Evolutionary conservation across 2,329 filamentous ascomycete species (phyloP), one percentile per base, ranked within the genome.

Genomic region (Colletotrichum sp.): DNA sequence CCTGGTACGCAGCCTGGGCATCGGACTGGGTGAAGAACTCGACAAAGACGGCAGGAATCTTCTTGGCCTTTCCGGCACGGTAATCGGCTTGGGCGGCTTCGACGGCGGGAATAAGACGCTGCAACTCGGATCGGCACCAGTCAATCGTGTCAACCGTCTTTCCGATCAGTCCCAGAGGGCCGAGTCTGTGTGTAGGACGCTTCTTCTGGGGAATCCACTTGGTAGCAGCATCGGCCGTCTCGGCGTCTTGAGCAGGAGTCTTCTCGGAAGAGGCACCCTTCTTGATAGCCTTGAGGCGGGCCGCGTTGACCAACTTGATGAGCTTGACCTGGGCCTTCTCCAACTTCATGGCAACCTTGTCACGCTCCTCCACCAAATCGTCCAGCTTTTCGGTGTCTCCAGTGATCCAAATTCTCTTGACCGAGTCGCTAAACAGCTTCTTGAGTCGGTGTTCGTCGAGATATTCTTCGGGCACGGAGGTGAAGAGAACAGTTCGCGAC

Each of bases 71-170:
- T 67, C 94, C 92, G 30, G 88, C 86, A 66, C 89, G 90, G 81
- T 96, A 94, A 65, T 90, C 88, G 55, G 88, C 89, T 83, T 97
- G 95, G 28, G 92, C 89, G 56, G 90, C 88, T 66, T 94, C 90
- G 55, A 95, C 92, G 76, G 93, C 89, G 0, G 94, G 93, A 71
- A 93, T 93, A 60, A 96, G 90, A 75, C 91, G 91, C 80, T 92
- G 90, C 55, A 97, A 90, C 83, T 96, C 92, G 3, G 89, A 86
- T 67, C 97, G 94, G 77, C 93, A 94, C 94, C 94, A 98, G 77
- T 96, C 92, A 83, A 99, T 98, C 0, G 96, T 97, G 85, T 99
- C 97, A 18, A 98, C 96, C 86, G 96, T 96, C 84, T 94, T 92
- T 78, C 95, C 95, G 78, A 95, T 87, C 12, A 93, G 83, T 12